A percentile compares a stretch with the other conserved stretches of the same genome.
Evolutionary conservation across 805 yeast genomes (phyloP).

Genomic region (Jamesozyma rosinii): DNA sequence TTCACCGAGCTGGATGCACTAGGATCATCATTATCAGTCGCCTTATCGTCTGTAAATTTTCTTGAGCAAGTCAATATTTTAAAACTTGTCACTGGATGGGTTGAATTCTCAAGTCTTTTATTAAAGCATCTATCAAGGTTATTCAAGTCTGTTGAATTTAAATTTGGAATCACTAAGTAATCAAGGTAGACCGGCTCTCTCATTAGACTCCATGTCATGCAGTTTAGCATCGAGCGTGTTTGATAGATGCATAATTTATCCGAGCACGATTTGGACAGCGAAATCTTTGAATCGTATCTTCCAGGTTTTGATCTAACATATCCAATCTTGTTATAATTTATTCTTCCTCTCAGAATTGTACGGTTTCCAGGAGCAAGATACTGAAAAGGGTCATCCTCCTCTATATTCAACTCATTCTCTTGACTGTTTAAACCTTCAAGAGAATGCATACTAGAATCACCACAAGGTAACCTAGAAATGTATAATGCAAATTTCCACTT

Average conservation of each 20-base stretch:
- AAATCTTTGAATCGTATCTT: constrained; percentile 60
- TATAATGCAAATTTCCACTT: constrained; percentile 46
- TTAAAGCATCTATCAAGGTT: constrained; percentile 13
- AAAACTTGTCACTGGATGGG: constrained; percentile 1
- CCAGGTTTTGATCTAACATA: constrained; percentile 90
- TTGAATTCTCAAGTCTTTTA: constrained; percentile 1
- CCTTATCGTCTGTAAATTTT: constrained; percentile 16
- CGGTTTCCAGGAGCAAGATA: constrained; percentile 21
- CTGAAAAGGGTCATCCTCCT: constrained; percentile 19
- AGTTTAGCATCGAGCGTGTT: constrained; percentile 43
- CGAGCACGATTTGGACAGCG: constrained; percentile 78
- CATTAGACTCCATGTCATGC: constrained; percentile 35
- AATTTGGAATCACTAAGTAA: constrained; percentile 41
- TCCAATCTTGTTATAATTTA: constrained; percentile 47
- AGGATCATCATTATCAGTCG: constrained; percentile 11
- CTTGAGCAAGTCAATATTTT: constrained; percentile 3
- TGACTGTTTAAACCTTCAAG: constrained; percentile 10
- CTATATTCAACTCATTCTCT: constrained; percentile 12
- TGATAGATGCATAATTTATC: constrained; percentile 72
- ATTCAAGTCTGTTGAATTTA: not conserved
- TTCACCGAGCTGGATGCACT: constrained; percentile 16
- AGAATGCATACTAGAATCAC: constrained; percentile 67
- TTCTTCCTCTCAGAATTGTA: constrained; percentile 51
- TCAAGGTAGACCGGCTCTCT: constrained; percentile 29
- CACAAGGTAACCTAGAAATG: constrained; percentile 79